These are phyloP conservation scores for Effrenium voratum DNA, from an alignment of 73 alveolate genomes.

Conservation along the genomic window DNA sequence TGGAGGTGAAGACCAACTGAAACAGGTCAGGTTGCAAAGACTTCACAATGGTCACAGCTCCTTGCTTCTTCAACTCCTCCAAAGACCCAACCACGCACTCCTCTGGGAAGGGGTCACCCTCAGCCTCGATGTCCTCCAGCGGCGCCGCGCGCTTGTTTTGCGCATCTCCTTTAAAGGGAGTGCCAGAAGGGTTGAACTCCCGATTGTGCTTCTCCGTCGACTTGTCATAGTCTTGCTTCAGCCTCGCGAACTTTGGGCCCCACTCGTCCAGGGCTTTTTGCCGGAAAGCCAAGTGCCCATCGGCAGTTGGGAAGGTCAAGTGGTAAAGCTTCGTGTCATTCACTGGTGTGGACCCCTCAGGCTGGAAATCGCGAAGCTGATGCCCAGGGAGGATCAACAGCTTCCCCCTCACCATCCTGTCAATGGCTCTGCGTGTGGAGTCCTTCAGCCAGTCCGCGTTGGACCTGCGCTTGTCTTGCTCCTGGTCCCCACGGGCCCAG, in stretches of 20 bases:
- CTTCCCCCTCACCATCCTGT: constrained; percentile 6
- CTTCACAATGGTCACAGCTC: neutral
- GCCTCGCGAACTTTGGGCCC: constrained; percentile 16
- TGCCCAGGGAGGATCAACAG: neutral
- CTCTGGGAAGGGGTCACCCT: constrained; percentile 23
- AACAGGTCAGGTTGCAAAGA: neutral
- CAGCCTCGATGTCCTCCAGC: neutral
- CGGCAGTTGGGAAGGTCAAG: constrained; percentile 41
- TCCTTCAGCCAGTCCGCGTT: neutral
- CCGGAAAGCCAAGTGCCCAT: constrained; percentile 17
- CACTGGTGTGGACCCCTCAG: neutral
- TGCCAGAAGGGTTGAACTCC: constrained; percentile 26
- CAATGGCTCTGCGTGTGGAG: neutral
- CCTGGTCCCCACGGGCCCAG: constrained; percentile 59
- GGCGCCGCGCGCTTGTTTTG: neutral
- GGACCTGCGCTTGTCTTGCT: constrained; percentile 6
- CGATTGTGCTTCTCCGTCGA: constrained; percentile 28
- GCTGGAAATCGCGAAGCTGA: neutral
- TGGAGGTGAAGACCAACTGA: neutral
- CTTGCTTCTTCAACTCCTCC: constrained; percentile 27
- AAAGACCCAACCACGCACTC: constrained; percentile 31
- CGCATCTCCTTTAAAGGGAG: neutral
- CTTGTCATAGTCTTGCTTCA: neutral
- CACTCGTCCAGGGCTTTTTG: constrained; percentile 49
- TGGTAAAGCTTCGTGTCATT: neutral